Percentiles rank a stretch among this genome's conserved stretches.
These are phyloP conservation scores for Apiospora sp. DNA, from an alignment of 2,329 filamentous ascomycete genomes.

Conservation along the genomic window DNA sequence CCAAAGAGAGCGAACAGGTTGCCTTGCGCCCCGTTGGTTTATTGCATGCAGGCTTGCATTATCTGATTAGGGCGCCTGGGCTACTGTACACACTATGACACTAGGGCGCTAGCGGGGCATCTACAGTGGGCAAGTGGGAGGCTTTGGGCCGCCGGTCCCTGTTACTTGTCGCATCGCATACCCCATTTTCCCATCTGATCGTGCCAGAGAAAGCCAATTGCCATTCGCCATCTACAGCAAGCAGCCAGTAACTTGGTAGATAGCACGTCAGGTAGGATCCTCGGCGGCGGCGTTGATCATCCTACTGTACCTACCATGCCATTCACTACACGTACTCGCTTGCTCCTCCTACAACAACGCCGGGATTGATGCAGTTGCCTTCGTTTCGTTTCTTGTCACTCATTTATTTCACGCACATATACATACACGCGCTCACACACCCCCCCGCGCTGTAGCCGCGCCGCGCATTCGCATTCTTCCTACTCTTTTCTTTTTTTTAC, in stretches of 20 bases:
- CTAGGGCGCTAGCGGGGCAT: neutral
- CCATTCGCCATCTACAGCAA: neutral
- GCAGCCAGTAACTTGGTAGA: neutral
- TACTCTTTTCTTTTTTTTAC: neutral
- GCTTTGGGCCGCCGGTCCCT: neutral
- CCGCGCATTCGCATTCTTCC: neutral
- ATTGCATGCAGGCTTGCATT: slow-evolving; percentile 5
- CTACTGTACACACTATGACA: neutral
- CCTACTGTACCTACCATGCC: neutral
- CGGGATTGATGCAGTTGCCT: neutral
- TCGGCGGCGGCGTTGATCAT: slow-evolving; percentile 4
- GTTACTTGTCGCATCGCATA: slow-evolving; percentile 1
- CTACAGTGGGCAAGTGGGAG: slow-evolving; percentile 3
- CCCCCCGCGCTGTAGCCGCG: neutral
- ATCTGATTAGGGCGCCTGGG: neutral
- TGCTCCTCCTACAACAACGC: neutral
- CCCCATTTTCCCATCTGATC: neutral
- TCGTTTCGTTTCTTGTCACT: slow-evolving; percentile 7
- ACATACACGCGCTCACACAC: neutral
- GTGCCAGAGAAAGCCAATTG: slow-evolving; percentile 9
- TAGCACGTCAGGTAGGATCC: neutral
- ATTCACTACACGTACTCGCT: neutral
- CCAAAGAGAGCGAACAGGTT: neutral
- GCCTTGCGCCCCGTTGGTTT: neutral
- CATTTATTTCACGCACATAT: neutral